phyloP scores from a whole-genome alignment of 2,329 filamentous ascomycete genomes.

The Dichotomopilus funicola region DNA sequence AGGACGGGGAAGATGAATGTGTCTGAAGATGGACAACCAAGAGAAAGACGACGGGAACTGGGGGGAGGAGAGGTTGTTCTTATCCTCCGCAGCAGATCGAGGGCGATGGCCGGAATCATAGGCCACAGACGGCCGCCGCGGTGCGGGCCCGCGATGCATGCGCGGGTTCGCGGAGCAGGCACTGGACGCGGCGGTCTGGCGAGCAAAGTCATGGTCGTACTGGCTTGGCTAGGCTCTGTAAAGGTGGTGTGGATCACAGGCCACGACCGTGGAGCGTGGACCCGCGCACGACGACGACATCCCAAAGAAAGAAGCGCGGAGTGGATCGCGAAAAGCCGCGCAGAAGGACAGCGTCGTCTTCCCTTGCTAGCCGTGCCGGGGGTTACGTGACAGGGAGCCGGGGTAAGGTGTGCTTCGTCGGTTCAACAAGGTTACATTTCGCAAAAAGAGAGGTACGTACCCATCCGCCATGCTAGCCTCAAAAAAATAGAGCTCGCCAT shows the following conservation, averaged over 20 bases:
- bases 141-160: slow-evolving; percentile 23
- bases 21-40: slow-evolving; percentile 25
- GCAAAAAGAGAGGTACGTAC: not conserved
- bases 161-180: slow-evolving; percentile 17
- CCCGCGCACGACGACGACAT: not conserved
- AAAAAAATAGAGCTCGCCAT: slow-evolving; percentile 10
- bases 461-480: slow-evolving; percentile 1
- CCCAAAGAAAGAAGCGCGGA: slow-evolving; percentile 1
- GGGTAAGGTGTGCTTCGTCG: too few relatives aligned
- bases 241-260: slow-evolving; percentile 3
- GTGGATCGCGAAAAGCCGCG: not conserved
- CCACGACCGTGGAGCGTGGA: slow-evolving; percentile 6
- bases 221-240: not conserved
- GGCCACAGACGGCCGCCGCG: slow-evolving; percentile 22
- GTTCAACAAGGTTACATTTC: not conserved
- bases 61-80: slow-evolving; percentile 24
- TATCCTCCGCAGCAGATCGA: slow-evolving; percentile 25
- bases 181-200: slow-evolving; percentile 17
- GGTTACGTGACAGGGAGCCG: too few relatives aligned
- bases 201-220: slow-evolving; percentile 5
- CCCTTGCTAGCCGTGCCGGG: too few relatives aligned
- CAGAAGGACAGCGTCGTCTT: not conserved
- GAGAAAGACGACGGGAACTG: slow-evolving; percentile 18
- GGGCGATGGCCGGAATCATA: slow-evolving; percentile 18
- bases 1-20: slow-evolving; percentile 20